Evolutionary conservation across 2,329 filamentous ascomycete species (phyloP).

Genomic region (Fusarium hainanense): DNA sequence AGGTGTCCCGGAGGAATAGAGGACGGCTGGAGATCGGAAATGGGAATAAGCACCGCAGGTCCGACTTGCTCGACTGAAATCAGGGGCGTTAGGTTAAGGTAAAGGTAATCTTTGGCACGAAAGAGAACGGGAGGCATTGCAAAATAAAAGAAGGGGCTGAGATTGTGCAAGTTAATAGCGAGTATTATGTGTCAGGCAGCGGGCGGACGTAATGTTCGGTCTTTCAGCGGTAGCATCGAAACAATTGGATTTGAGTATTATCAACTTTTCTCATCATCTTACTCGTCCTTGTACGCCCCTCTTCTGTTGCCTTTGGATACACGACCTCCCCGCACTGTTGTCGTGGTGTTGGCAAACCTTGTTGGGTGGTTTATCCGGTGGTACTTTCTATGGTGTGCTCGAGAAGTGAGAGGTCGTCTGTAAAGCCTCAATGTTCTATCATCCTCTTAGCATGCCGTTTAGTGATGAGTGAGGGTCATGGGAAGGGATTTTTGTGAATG

Average conservation of each 20-base stretch:
- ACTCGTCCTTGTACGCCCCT: background rate
- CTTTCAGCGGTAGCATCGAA: conserved; percentile 48
- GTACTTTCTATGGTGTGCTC: background rate
- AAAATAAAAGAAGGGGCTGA: conserved; percentile 39
- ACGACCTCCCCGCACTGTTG: background rate
- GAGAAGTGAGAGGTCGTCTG: background rate
- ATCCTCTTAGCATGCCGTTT: background rate
- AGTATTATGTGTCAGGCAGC: conserved; percentile 51
- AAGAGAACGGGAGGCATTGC: conserved; percentile 38
- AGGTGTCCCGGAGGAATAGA: conserved; percentile 70
- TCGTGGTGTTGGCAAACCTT: background rate
- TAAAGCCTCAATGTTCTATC: conserved; percentile 18
- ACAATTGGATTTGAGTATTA: conserved; percentile 48
- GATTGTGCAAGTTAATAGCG: conserved; percentile 50
- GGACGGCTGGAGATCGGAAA: conserved; percentile 2
- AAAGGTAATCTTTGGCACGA: conserved; percentile 39
- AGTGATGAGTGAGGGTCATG: background rate
- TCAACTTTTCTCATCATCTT: conserved; percentile 36
- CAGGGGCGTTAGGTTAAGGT: conserved; percentile 43
- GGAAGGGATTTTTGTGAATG: background rate
- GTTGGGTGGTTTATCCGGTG: background rate
- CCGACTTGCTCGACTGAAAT: conserved; percentile 40
- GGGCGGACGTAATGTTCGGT: conserved; percentile 43
- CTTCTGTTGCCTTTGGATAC: background rate
- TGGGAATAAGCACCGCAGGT: conserved; percentile 26